A percentile compares a stretch with the other conserved stretches of the same genome.
phyloP scores from a whole-genome alignment of 2,329 filamentous ascomycete species.

The Trichoderma arundinaceum region DNA sequence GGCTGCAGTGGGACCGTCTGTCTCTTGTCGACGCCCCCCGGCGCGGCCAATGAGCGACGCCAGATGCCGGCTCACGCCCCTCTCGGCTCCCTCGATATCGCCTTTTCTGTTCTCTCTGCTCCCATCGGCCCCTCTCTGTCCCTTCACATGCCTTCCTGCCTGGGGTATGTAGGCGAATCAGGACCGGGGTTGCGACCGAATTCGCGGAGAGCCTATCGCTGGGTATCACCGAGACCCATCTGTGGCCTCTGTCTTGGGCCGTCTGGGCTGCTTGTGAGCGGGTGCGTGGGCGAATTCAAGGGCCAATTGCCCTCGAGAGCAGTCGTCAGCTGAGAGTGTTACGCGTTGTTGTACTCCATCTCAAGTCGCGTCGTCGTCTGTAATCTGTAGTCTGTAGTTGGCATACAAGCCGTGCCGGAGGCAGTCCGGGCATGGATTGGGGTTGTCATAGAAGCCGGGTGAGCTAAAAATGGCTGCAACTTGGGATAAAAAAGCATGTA shows the following conservation, averaged over 20 bases:
- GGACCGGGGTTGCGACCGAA: slow-evolving; percentile 20
- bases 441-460: neutral
- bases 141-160: slow-evolving; percentile 26
- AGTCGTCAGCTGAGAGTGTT: slow-evolving; percentile 25
- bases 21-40: slow-evolving; percentile 1
- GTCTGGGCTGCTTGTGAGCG: slow-evolving; percentile 12
- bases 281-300: neutral
- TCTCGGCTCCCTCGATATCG: neutral
- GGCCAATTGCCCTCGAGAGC: slow-evolving; percentile 23
- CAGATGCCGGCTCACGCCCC: neutral
- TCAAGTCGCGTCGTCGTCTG: slow-evolving; percentile 19
- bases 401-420: no score
- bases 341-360: slow-evolving; percentile 19
- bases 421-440: slow-evolving; percentile 4
- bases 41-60: slow-evolving; percentile 18
- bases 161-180: slow-evolving; percentile 25
- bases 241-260: slow-evolving; percentile 18
- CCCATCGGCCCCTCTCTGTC: neutral
- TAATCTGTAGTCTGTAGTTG: neutral
- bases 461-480: slow-evolving; percentile 12
- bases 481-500: neutral
- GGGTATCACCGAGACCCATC: slow-evolving; percentile 27
- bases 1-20: slow-evolving; percentile 30
- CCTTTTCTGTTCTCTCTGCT: no score
- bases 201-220: slow-evolving; percentile 26